These are phyloP conservation scores for Hebeloma cylindrosporum DNA, from an alignment of 768 basidiomycete species.

Conservation along the genomic window DNA sequence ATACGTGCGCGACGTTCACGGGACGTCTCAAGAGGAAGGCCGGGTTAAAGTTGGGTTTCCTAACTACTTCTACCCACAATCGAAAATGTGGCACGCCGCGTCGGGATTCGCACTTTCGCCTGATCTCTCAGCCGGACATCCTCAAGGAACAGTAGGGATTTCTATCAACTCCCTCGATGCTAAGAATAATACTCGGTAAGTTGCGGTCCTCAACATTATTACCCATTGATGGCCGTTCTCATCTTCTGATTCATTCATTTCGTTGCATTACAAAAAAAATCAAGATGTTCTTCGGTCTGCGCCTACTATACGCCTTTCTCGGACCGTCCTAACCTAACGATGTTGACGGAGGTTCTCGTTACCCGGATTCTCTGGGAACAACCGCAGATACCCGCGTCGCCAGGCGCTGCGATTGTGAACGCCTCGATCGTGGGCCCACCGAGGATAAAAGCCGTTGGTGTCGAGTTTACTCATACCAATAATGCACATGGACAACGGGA, in stretches of 20 bases:
- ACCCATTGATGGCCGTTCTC: background rate
- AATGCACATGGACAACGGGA: slow-evolving; percentile 1
- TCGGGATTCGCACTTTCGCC: slow-evolving; percentile 26
- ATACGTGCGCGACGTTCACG: slow-evolving; percentile 26
- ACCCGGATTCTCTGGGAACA: slow-evolving; percentile 48
- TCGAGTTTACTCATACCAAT: slow-evolving; percentile 7
- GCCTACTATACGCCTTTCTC: slow-evolving; percentile 32
- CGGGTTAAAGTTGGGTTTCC: slow-evolving; percentile 35
- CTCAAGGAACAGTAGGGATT: slow-evolving; percentile 29
- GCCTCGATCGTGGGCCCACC: too few species aligned
- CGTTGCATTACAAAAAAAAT: too few species aligned
- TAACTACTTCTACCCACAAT: slow-evolving; percentile 32
- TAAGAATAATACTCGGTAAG: slow-evolving; percentile 30
- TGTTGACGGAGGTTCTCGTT: slow-evolving; percentile 56
- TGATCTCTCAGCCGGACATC: slow-evolving; percentile 28
- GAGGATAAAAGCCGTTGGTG: slow-evolving; percentile 11
- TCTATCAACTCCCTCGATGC: slow-evolving; percentile 31
- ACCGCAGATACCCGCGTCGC: background rate
- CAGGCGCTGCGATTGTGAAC: background rate
- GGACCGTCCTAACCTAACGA: slow-evolving; percentile 46
- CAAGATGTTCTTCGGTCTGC: slow-evolving; percentile 29
- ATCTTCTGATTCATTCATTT: background rate
- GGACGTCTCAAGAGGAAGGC: slow-evolving; percentile 18
- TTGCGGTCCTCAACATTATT: background rate
- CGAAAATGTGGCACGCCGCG: slow-evolving; percentile 27